These are phyloP conservation scores for Trametes villosa DNA, from an alignment of 768 basidiomycete genomes.

Conservation along the genomic window DNA sequence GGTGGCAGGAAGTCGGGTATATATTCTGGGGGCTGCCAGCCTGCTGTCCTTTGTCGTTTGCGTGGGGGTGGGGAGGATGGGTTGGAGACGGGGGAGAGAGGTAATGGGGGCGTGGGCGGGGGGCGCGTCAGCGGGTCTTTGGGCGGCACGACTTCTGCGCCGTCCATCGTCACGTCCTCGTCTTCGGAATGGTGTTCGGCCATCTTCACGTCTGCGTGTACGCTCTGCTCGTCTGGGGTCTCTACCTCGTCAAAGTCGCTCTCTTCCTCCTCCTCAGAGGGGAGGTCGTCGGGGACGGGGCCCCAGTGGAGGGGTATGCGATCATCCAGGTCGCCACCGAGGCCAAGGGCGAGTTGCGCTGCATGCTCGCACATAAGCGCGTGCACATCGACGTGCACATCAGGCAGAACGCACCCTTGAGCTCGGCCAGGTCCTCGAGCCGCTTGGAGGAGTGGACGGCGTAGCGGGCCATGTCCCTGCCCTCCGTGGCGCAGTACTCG, in stretches of 20 bases:
- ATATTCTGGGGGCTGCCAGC: slow-evolving; percentile 65
- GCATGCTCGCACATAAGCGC: slow-evolving; percentile 27
- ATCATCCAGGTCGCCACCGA: slow-evolving; percentile 59
- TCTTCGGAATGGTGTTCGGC: slow-evolving; percentile 15
- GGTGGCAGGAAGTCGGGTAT: slow-evolving; percentile 72
- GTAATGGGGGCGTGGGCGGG: slow-evolving; percentile 46
- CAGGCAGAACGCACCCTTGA: slow-evolving; percentile 55
- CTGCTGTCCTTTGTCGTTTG: slow-evolving; percentile 59
- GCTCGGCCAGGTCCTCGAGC: slow-evolving; percentile 73
- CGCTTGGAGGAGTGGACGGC: slow-evolving; percentile 64
- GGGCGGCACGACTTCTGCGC: slow-evolving; percentile 7
- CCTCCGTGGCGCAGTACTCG: slow-evolving; percentile 70
- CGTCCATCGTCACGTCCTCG: slow-evolving; percentile 16
- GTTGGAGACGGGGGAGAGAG: slow-evolving; percentile 62
- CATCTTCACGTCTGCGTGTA: slow-evolving; percentile 16
- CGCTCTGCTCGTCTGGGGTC: slow-evolving; percentile 14
- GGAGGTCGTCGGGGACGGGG: slow-evolving; percentile 32
- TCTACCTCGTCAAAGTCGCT: slow-evolving; percentile 31
- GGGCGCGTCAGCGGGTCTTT: slow-evolving; percentile 17
- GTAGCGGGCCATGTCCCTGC: slow-evolving; percentile 69
- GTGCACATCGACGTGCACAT: slow-evolving; percentile 30
- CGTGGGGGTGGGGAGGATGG: slow-evolving; percentile 58
- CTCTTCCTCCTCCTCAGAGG: slow-evolving; percentile 38
- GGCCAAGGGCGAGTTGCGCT: slow-evolving; percentile 66
- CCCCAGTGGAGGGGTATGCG: slow-evolving; percentile 53